These are phyloP conservation scores for Gleditsia sinensis DNA, from an alignment of 306 rosid genomes.

Conservation along the genomic window DNA sequence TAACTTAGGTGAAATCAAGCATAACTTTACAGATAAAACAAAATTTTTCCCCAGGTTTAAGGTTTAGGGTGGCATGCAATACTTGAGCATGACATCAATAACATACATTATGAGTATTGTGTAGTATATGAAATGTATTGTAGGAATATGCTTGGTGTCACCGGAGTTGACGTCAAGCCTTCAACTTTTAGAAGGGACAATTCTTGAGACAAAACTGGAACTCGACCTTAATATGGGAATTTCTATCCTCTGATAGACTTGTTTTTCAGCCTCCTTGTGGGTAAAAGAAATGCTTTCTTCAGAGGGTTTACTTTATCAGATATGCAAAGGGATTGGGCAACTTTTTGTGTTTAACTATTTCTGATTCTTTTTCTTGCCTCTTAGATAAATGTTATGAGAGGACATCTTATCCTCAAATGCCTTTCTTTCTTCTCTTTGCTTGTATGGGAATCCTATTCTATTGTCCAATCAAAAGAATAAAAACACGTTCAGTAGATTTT, in stretches of 20 bases:
- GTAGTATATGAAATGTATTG: not conserved
- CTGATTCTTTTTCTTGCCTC: not conserved
- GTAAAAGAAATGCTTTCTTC: not conserved
- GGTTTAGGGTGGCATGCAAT: not conserved
- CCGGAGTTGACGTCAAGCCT: not conserved
- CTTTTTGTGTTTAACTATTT: not conserved
- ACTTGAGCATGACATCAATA: not conserved
- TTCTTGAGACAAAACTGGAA: not conserved
- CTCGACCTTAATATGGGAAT: not conserved
- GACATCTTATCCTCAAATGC: constrained; percentile 24
- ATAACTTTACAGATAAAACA: not conserved
- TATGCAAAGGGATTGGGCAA: not conserved
- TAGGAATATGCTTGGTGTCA: not conserved
- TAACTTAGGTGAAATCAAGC: not conserved
- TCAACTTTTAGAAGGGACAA: not conserved
- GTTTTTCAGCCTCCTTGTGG: not conserved
- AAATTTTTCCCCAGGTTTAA: not conserved
- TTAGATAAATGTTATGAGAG: not conserved
- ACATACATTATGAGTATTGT: not conserved
- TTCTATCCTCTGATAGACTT: not conserved
- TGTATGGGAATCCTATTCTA: not conserved
- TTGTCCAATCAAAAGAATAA: constrained; percentile 1
- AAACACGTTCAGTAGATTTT: constrained; percentile 4
- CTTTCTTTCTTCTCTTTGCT: constrained; percentile 14
- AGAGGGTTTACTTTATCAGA: not conserved